Evolutionary conservation across 805 yeast genomes (phyloP), one percentile per base, ranked within the genome.

Genomic region (Candida glaebosa): DNA sequence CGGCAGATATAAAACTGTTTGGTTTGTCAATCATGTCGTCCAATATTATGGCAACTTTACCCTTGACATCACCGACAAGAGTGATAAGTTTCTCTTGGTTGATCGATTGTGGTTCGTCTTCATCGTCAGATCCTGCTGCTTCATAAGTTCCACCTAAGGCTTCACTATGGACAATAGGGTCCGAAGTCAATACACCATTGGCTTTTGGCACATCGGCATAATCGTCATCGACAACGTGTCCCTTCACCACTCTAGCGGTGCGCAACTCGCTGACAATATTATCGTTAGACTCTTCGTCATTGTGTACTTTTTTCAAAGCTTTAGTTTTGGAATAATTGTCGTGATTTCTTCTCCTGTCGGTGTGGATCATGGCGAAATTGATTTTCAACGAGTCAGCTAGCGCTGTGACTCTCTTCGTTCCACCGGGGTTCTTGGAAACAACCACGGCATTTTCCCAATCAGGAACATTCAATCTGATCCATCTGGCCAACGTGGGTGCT

Each of bases 1-100:
- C 99, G 33, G 99, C 99, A 22, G 97, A 91, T 49, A 93, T 85
- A 60, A 90, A 91, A 7, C 95, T 81, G 49, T 84, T 82, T 34
- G 96, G 96, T 60, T 93, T 88, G 61, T 93, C 99, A 54, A 93
- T 84, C 95, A 93, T 87, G 61, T 93, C 99, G 67, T 93, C 99
- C 44, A 93, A 74, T 45, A 93, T 86, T 51, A 93, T 87, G 15
- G 97, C 98, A 5, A 95, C 86, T 63, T 87, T 87, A 53, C 81
- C 84, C 50, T 86, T 81, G 38, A 93, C 99, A 60, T 91, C 95
- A 47, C 99, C 99, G 34, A 93, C 99, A 42, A 93, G 75, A 10
- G 99, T 93, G 59, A 93, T 93, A 56, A 91, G 77, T 64, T 88
- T 90, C 64, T 91, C 98, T 61, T 67, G 76, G 57, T 68, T 78